Evolutionary conservation across 768 basidiomycete species (phyloP), one percentile per base, ranked within the genome.

Genomic region (Dacryopinax primogenitus): DNA sequence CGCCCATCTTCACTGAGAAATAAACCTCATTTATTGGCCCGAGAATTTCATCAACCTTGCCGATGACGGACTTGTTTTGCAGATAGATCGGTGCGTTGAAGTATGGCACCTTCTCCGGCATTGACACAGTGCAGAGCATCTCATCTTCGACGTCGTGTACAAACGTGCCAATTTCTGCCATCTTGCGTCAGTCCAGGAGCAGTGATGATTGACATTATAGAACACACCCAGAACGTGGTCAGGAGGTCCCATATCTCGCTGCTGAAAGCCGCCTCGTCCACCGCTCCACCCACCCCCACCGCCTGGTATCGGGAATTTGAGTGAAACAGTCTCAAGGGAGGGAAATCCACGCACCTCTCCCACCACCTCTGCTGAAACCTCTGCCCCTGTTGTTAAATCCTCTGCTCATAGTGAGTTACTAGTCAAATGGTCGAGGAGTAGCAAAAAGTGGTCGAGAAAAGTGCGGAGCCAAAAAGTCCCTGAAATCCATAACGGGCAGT

Each of bases 61-160:
- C 95, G 67, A 98, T 92, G 69, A 84, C 81, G 11, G 92, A 90
- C 77, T 96, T 98, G 76, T 97, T 96, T 80, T 91, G 86, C 63
- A 98, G 83, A 76, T 95, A 98, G 73, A 98, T 92, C 62, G 95
- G 94, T 0, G 95, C 94, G 75, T 99, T 99, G 83, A 99, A 99
- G 76, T 93, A 95, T 0, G 96, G 96, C 30, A 99, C 92, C 79
- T 90, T 95, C 76, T 94, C 86, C 1, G 86, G 77, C 73, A 91
- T 82, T 21, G 84, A 76, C 2, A 93, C 92, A 6, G 86, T 80
- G 75, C 96, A 99, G 62, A 99, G 81, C 95, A 99, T 98, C 74
- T 99, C 94, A 66, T 91, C 92, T 77, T 99, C 95, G 39, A 98
- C 95, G 15, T 94, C 88, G 74, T 98, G 96, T 33, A 92, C 73